These are phyloP conservation scores for Hypoxylon sp. DNA, from an alignment of 2,329 filamentous ascomycete species.

Conservation along the genomic window DNA sequence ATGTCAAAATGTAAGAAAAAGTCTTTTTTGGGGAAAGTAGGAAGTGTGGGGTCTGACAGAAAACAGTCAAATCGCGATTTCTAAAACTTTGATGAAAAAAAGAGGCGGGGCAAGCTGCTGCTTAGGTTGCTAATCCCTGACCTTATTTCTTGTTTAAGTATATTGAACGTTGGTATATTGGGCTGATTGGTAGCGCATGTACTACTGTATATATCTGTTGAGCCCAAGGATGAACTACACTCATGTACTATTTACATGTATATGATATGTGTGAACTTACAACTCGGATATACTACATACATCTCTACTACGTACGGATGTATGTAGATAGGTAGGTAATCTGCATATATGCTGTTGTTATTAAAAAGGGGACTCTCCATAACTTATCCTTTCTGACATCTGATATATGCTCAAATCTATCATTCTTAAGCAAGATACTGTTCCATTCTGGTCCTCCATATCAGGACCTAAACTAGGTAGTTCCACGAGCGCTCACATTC, in stretches of 20 bases:
- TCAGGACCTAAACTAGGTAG: slow-evolving; percentile 22
- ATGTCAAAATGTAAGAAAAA: slow-evolving; percentile 25
- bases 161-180: neutral
- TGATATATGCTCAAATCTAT: slow-evolving; percentile 42
- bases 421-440: slow-evolving; percentile 34
- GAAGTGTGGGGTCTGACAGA: slow-evolving; percentile 39
- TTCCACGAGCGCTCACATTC: slow-evolving; percentile 25
- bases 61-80: slow-evolving; percentile 39
- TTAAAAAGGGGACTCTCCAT: slow-evolving; percentile 26
- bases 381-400: slow-evolving; percentile 39
- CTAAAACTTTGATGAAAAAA: slow-evolving; percentile 27
- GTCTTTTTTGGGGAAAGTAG: slow-evolving; percentile 30
- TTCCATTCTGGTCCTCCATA: slow-evolving; percentile 33
- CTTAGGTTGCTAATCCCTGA: slow-evolving; percentile 34
- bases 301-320: slow-evolving; percentile 5
- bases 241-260: slow-evolving; percentile 13
- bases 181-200: neutral
- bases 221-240: slow-evolving; percentile 7
- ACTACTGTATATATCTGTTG: slow-evolving; percentile 14
- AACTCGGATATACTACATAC: slow-evolving; percentile 17
- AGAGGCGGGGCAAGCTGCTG: slow-evolving; percentile 32
- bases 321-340: slow-evolving; percentile 8
- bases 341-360: slow-evolving; percentile 15
- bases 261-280: slow-evolving; percentile 18
- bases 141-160: slow-evolving; percentile 27